Evolutionary conservation across 768 basidiomycete genomes (phyloP), one percentile per base, ranked within the genome.

Genomic region (Termitomyces sp.): DNA sequence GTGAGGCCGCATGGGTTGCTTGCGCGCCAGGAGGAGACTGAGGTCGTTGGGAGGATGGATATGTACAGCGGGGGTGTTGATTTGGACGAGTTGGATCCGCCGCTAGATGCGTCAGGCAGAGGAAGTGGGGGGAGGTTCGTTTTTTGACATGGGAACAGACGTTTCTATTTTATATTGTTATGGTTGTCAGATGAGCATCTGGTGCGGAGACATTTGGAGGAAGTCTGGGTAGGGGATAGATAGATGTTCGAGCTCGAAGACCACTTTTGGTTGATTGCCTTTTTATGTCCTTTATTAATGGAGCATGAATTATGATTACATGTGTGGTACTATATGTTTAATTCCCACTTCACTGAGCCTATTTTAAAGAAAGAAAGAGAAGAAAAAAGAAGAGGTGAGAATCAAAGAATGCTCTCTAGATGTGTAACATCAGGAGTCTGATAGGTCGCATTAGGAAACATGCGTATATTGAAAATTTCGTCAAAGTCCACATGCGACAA

Each of bases 21-120:
- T n/a, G 44, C 57, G 1, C 44, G 64, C 13, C 61, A 61, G n/a
- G 66, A 67, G 57, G 56, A 65, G 10, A 58, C 63, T 36, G 66
- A 67, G 62, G 54, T 67, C 5, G 63, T 67, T 41, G 66, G 66
- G 16, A 36, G 62, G 50, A 56, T 67, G 64, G 66, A 66, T 30
- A 48, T 66, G 20, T 63, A 65, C 55, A 55, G 50, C 18, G 63
- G 52, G 38, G 41, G 47, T 18, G 50, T 33, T 13, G 52, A 59
- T 35, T 12, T 56, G 32, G 46, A 56, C 8, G 30, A 30, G 1
- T 14, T 44, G 10, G 41, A 44, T 44, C 32, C 41, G 12, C 44
- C 44, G 2, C 20, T 23, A 5, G 44, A 46, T 46, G 10, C 44
- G 2, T 12, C 13, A 23, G 23, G 41, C 41, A n/a, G 41, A 10